phyloP scores from a whole-genome alignment of 108 stramenopile species.

The Cyclotella kingstonii region DNA sequence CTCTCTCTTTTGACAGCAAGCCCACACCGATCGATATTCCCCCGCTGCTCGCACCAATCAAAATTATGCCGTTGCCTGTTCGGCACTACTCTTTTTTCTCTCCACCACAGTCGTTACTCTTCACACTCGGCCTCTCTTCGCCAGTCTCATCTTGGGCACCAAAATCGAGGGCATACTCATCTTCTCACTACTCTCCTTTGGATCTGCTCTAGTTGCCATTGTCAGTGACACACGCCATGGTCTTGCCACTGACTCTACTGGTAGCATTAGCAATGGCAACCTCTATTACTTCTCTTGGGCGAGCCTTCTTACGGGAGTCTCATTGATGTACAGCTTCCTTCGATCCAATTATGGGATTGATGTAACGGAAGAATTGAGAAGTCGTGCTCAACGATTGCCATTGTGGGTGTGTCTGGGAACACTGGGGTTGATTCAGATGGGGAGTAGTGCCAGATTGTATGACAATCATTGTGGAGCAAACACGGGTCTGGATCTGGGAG shows the following conservation, averaged over 20 bases:
- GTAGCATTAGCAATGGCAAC: slow-evolving; percentile 73
- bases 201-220: slow-evolving; percentile 71
- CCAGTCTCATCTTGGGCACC: slow-evolving; percentile 60
- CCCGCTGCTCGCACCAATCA: slow-evolving; percentile 37
- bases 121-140: slow-evolving; percentile 53
- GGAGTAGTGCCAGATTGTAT: slow-evolving; percentile 66
- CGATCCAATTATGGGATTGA: slow-evolving; percentile 66
- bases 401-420: slow-evolving; percentile 55
- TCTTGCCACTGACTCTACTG: slow-evolving; percentile 55
- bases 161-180: slow-evolving; percentile 64
- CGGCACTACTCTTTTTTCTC: slow-evolving; percentile 59
- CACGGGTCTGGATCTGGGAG: slow-evolving; percentile 7
- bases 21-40: slow-evolving; percentile 27
- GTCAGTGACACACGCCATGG: slow-evolving; percentile 56
- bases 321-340: slow-evolving; percentile 56
- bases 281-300: slow-evolving; percentile 86
- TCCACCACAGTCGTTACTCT: slow-evolving; percentile 50
- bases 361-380: slow-evolving; percentile 57
- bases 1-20: slow-evolving; percentile 3
- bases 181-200: slow-evolving; percentile 57
- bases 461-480: slow-evolving; percentile 55
- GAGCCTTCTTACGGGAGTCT: slow-evolving; percentile 60
- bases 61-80: slow-evolving; percentile 70
- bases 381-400: slow-evolving; percentile 56
- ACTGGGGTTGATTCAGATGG: slow-evolving; percentile 72